Evolutionary conservation across 1,284 basidiomycete species (phyloP).

Genomic region (Vanrija pseudolonga): DNA sequence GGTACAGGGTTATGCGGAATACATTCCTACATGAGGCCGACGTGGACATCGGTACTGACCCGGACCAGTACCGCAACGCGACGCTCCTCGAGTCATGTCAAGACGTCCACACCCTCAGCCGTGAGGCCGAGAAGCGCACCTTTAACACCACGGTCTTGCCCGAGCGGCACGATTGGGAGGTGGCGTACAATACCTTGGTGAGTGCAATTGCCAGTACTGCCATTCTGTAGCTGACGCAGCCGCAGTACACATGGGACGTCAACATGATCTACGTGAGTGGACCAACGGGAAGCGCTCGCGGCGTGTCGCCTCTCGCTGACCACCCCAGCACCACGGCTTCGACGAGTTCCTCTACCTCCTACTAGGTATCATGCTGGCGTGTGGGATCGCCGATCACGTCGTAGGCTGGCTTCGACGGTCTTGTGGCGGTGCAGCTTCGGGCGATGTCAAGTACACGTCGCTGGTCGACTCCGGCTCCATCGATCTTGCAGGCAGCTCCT

Average conservation of each 20-base stretch:
- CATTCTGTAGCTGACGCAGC: no score
- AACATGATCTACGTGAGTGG: no score
- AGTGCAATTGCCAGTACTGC: no score
- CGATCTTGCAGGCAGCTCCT: background rate
- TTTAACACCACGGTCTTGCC: background rate
- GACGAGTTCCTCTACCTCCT: slow-evolving; percentile 22
- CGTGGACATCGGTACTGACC: background rate
- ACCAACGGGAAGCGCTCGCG: no score
- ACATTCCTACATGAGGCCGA: background rate
- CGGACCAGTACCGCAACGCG: background rate
- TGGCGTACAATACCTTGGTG: no score
- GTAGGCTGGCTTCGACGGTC: background rate
- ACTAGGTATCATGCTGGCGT: slow-evolving; percentile 5
- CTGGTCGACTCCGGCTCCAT: background rate
- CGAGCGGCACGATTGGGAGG: background rate
- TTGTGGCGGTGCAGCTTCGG: background rate
- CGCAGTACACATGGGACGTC: no score
- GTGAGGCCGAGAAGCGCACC: background rate
- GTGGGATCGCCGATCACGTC: slow-evolving; percentile 7
- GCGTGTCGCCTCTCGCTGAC: no score
- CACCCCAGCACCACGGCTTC: slow-evolving; percentile 18
- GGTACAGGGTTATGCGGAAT: background rate
- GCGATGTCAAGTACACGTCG: background rate
- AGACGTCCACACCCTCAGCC: no score
- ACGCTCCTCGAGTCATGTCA: no score